Conservation (phyloP, 2,329 filamentous ascomycete genomes). For the Pseudopyricularia cyperi region DNA sequence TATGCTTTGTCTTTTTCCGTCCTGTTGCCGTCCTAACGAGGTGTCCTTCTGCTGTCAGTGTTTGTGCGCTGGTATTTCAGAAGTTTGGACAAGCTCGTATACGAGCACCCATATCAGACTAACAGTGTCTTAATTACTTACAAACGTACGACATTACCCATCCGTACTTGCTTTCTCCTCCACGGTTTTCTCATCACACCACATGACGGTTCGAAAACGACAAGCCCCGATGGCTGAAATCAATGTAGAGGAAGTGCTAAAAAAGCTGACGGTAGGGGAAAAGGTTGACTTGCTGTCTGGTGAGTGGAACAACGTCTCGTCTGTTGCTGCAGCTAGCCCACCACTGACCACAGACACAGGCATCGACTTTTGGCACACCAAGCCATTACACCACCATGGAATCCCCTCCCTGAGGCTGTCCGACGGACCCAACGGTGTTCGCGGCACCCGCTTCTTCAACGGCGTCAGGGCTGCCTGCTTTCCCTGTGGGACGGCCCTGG, state of each 20-base stretch:
- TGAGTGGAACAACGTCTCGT: constrained; percentile 10
- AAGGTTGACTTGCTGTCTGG: constrained; percentile 41
- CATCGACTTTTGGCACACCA: constrained; percentile 59
- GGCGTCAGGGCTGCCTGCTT: constrained; percentile 47
- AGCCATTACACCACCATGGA: constrained; percentile 42
- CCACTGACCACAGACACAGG: constrained; percentile 22
- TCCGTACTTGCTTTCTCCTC: not conserved
- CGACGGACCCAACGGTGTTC: constrained; percentile 58
- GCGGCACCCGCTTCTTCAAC: constrained; percentile 57
- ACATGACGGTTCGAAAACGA: not conserved
- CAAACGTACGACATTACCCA: too few relatives aligned
- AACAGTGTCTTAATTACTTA: too few relatives aligned
- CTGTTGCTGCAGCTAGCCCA: not conserved
- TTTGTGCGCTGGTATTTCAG: too few relatives aligned
- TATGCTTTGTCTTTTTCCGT: not conserved
- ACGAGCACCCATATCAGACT: too few relatives aligned
- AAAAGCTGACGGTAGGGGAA: constrained; percentile 37
- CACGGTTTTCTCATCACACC: not conserved
- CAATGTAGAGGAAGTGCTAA: constrained; percentile 38
- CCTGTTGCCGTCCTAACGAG: too few relatives aligned
- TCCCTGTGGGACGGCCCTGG: constrained; percentile 44
- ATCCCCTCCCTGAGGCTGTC: constrained; percentile 52
- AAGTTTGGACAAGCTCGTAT: too few relatives aligned
- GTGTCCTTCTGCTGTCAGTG: too few relatives aligned
- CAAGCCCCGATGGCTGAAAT: constrained; percentile 30